Percentiles rank a stretch among this genome's conserved stretches.
Conservation (phyloP, 495 filamentous ascomycete species). For the Elasticomyces elasticus region DNA sequence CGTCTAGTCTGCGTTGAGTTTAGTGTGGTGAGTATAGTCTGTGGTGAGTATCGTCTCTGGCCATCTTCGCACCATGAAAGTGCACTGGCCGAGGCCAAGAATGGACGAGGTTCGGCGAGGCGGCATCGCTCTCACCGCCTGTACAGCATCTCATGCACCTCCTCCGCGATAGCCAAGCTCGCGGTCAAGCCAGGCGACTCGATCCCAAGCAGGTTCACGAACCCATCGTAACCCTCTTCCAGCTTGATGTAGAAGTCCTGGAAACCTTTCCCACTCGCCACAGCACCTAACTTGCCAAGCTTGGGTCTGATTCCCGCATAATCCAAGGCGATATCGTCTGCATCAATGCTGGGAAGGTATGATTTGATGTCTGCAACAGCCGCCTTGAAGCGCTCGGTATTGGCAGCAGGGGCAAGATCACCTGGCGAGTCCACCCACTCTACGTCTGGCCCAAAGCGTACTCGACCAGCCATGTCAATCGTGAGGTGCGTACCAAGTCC, state of each 20-base stretch:
- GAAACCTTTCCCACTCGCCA: conserved; percentile 52
- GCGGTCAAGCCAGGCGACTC: conserved; percentile 93
- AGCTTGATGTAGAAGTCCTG: conserved; percentile 75
- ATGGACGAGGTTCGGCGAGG: no score
- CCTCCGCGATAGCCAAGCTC: conserved; percentile 76
- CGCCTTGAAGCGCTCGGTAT: conserved; percentile 47
- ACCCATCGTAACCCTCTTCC: conserved; percentile 75
- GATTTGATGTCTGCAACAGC: conserved; percentile 64
- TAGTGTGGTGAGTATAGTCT: no score
- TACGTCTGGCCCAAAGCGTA: conserved; percentile 91
- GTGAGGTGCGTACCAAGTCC: conserved; percentile 92
- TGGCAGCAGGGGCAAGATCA: conserved; percentile 44
- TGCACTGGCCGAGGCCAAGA: no score
- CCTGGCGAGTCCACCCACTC: conserved; percentile 71
- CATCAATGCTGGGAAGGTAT: conserved; percentile 67
- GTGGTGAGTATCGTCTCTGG: no score
- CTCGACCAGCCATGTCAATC: conserved; percentile 71
- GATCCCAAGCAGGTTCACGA: conserved; percentile 85
- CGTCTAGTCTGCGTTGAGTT: no score
- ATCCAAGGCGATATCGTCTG: conserved; percentile 59
- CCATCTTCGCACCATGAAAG: no score
- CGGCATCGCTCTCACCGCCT: neutral
- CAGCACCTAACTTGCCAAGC: conserved; percentile 49
- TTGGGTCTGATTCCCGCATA: conserved; percentile 92
- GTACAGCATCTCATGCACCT: conserved; percentile 69